Evolutionary conservation across 176 grass and related monocot species (phyloP).

Genomic region (Neostapfia colusana): DNA sequence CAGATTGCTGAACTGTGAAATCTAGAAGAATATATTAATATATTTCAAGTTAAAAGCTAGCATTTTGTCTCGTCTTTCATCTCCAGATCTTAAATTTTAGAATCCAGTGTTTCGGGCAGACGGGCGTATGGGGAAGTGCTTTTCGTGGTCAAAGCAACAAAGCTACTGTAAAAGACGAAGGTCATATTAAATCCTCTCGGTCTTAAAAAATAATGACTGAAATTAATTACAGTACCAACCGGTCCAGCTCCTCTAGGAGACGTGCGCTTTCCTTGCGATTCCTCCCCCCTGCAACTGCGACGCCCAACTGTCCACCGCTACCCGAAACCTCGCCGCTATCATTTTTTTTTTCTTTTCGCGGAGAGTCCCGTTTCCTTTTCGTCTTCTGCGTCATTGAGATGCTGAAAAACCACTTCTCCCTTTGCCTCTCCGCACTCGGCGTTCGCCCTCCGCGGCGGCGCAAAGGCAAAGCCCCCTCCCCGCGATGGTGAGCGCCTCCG

Average conservation of each 20-base stretch:
- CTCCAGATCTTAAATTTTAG: too few relatives aligned
- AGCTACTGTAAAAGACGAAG: neutral
- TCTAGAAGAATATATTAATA: too few relatives aligned
- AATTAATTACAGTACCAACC: too few relatives aligned
- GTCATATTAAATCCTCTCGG: neutral
- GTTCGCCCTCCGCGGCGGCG: neutral
- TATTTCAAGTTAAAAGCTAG: too few relatives aligned
- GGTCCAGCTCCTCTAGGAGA: too few relatives aligned
- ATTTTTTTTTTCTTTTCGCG: neutral
- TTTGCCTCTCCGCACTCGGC: neutral
- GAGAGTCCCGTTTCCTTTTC: neutral
- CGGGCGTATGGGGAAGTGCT: too few relatives aligned
- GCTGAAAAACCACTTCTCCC: neutral
- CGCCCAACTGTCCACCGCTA: neutral
- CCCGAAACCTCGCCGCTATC: neutral
- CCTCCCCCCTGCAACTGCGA: neutral
- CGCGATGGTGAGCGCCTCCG: conserved; percentile 30
- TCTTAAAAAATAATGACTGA: neutral
- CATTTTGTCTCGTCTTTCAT: too few relatives aligned
- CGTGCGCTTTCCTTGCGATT: neutral
- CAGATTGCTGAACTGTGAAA: too few relatives aligned
- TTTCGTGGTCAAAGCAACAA: too few relatives aligned
- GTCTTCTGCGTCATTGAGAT: neutral
- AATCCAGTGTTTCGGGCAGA: too few relatives aligned
- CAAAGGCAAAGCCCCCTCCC: conserved; percentile 17